Evolutionary conservation across 1,284 basidiomycete species (phyloP), one percentile per base, ranked within the genome.

Genomic region (Gomphus sp.): DNA sequence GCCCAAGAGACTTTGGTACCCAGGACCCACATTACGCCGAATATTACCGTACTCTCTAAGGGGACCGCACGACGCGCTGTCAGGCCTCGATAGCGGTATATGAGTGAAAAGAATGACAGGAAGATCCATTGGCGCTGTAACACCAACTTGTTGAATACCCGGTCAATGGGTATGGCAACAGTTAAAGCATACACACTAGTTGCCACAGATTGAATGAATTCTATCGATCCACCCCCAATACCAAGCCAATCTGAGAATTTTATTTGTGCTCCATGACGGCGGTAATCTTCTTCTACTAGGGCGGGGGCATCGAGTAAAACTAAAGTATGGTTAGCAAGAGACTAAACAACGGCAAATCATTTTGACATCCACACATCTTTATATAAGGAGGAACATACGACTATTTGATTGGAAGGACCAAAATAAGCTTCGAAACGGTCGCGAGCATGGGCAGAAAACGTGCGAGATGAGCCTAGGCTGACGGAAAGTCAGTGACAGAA

Each of bases 1-100:
- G n/a, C 85, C 84, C 18, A 94, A 73, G 54, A 84, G 81, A 62
- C 88, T 93, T 70, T 94, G 86, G 69, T 93, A 96, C 16, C 91
- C 91, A 51, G 80, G 76, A 2, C 92, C 91, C 22, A 81, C 82
- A 5, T 89, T 89, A 64, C 88, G 80, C 14, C 76, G 75, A 62
- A 94, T 89, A 4, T 81, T 75, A 2, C 87, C 86, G 48, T 74
- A 75, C 69, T 94, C 91, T 56, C 92, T 77, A 34, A 84, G 66
- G 1, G 86, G 83, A 2, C 92, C 93, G 68, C 93, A 95, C 0
- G 72, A 71, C 0, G 86, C 82, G 2, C 76, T 76, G 54, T 85
- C 84, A 0, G 88, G 80, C 47, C 93, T 79, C 12, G 82, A 80
- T 4, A 95, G 76, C 4, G 93, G 92, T 55, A 94, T 90, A 67